These are phyloP conservation scores for Epichloe uncinata DNA, from an alignment of 2,329 filamentous ascomycete genomes.

Conservation along the genomic window DNA sequence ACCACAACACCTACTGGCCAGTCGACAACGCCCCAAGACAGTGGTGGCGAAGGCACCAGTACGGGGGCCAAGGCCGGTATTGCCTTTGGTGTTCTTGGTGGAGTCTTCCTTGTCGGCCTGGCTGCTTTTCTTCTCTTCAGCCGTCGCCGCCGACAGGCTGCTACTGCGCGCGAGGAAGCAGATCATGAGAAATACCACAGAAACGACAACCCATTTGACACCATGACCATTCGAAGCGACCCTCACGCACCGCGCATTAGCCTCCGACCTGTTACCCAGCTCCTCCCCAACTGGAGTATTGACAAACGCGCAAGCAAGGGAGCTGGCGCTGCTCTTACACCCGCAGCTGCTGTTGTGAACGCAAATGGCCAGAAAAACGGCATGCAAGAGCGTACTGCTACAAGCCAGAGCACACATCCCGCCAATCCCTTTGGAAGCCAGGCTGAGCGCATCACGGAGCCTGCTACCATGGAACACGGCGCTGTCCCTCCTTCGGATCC, in stretches of 20 bases:
- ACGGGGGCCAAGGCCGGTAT: conserved; percentile 60
- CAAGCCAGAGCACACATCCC: conserved; percentile 34
- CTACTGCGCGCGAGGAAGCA: conserved; percentile 28
- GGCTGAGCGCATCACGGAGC: conserved; percentile 35
- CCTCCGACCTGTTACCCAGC: conserved; percentile 71
- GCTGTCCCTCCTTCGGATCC: conserved; percentile 14
- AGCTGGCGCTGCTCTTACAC: conserved; percentile 26
- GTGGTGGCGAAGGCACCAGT: conserved; percentile 11
- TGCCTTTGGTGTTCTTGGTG: conserved; percentile 65
- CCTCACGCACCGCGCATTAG: conserved; percentile 64
- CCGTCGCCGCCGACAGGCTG: conserved; percentile 53
- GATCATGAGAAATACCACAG: conserved; percentile 53
- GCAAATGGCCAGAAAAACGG: conserved; percentile 18
- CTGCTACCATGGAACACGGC: conserved; percentile 23
- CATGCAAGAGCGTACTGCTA: conserved; percentile 36
- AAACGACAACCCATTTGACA: conserved; percentile 13
- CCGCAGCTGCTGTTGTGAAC: conserved; percentile 11
- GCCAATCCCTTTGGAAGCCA: conserved; percentile 61
- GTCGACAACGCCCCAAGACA: background rate
- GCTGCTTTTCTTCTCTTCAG: conserved; percentile 60
- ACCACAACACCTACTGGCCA: conserved; percentile 10
- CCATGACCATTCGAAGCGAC: conserved; percentile 15
- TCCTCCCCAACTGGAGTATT: conserved; percentile 49
- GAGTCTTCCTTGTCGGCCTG: conserved; percentile 52
- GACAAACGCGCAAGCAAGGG: conserved; percentile 39